Conservation (phyloP, 192 early-diverging fungal species). For the Kappamyces sp. region DNA sequence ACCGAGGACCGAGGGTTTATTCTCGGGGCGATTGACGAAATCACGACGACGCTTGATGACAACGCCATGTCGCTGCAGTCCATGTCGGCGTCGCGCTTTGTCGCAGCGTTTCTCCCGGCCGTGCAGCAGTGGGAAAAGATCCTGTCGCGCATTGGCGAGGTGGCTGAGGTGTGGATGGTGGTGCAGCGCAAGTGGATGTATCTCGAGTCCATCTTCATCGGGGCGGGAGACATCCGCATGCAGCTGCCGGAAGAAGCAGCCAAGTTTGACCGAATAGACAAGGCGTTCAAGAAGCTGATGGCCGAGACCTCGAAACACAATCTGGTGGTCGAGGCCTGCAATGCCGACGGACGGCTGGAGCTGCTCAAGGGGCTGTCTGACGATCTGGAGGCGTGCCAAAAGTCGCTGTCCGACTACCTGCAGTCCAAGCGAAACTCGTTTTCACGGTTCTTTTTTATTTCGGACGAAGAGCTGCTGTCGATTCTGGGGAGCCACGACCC, state of each 20-base stretch:
- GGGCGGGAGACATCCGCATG: conserved; percentile 49
- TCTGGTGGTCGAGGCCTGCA: conserved; percentile 50
- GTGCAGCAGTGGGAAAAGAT: conserved; percentile 60
- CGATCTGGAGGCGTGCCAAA: conserved; percentile 54
- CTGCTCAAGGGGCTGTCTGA: conserved; percentile 45
- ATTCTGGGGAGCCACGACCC: conserved; percentile 55
- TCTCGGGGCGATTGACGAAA: conserved; percentile 54
- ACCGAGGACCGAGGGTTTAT: conserved; percentile 56
- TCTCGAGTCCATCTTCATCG: conserved; percentile 56
- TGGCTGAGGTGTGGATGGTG: conserved; percentile 55
- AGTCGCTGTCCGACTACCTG: conserved; percentile 54
- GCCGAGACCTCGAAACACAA: conserved; percentile 48
- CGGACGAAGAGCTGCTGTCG: conserved; percentile 57
- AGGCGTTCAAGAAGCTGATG: conserved; percentile 57
- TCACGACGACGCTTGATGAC: conserved; percentile 47
- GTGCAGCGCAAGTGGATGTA: conserved; percentile 61
- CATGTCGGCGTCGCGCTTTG: conserved; percentile 51
- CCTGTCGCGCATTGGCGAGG: conserved; percentile 51
- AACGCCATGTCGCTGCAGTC: conserved; percentile 51
- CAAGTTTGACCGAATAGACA: conserved; percentile 51
- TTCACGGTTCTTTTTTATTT: conserved; percentile 58
- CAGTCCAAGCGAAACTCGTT: conserved; percentile 56
- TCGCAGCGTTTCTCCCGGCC: conserved; percentile 45
- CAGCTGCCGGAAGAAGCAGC: conserved; percentile 58
- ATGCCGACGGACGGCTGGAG: conserved; percentile 41